Evolutionary conservation across 1,284 basidiomycete species (phyloP).

Genomic region (Irpex rosettiformis): DNA sequence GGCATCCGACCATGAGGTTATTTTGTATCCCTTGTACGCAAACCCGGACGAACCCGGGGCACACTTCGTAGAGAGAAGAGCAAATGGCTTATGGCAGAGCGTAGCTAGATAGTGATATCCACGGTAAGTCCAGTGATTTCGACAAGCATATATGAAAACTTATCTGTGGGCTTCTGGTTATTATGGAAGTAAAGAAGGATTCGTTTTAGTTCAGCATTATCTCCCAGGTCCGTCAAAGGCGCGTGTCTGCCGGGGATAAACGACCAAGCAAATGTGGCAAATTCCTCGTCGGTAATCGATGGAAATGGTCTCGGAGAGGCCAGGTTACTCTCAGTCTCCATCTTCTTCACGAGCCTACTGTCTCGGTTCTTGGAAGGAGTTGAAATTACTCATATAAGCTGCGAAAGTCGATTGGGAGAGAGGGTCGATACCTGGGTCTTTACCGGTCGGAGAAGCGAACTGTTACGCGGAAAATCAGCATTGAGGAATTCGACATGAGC

Average conservation of each 20-base stretch:
- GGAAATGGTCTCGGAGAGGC: slow-evolving; percentile 22
- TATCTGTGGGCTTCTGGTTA: slow-evolving; percentile 24
- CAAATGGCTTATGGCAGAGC: slow-evolving; percentile 27
- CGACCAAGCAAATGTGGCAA: slow-evolving; percentile 21
- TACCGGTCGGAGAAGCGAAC: slow-evolving; percentile 22
- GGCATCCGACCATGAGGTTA: slow-evolving; percentile 27
- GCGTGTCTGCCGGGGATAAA: slow-evolving; percentile 29
- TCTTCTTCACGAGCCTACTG: slow-evolving; percentile 20
- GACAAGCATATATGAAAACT: not conserved
- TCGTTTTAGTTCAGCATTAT: slow-evolving; percentile 25
- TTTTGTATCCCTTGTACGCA: slow-evolving; percentile 27
- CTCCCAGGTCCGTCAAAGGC: slow-evolving; percentile 24
- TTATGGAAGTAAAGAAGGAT: slow-evolving; percentile 27
- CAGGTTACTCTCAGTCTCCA: slow-evolving; percentile 21
- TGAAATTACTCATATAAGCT: slow-evolving; percentile 24
- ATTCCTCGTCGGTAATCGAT: slow-evolving; percentile 23
- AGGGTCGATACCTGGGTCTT: slow-evolving; percentile 22
- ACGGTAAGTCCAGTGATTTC: not conserved
- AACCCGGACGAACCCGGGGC: slow-evolving; percentile 23
- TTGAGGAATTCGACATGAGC: too few relatives aligned
- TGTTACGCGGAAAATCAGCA: slow-evolving; percentile 7
- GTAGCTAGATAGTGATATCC: slow-evolving; percentile 13
- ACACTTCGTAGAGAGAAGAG: slow-evolving; percentile 26
- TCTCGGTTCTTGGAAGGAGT: slow-evolving; percentile 22
- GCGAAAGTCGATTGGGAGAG: slow-evolving; percentile 21